Evolutionary conservation across 331 rosid species (phyloP), one percentile per base, ranked within the genome.

Genomic region (Rosa hybrid): DNA sequence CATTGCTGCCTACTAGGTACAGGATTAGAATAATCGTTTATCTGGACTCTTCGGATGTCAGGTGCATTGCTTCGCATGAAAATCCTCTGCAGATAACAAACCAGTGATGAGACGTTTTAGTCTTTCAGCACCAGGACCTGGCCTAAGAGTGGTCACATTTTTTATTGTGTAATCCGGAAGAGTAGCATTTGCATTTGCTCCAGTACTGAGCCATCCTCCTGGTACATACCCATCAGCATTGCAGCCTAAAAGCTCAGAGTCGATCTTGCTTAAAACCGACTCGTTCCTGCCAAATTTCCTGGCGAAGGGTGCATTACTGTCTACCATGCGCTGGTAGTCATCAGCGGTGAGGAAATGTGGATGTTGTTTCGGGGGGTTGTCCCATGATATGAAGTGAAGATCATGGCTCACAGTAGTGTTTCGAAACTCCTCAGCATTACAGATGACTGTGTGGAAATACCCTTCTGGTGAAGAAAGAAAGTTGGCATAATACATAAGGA

Each of bases 311-410:
- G 98, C 93, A 45, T 94, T 88, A 84, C 98, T 94, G 48, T 87
- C 96, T 34, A 90, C 90, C 98, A 94, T 90, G 46, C 81, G 75
- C 71, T 80, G 77, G 81, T 84, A 91, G 87, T 94, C 91, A 42
- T 82, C 27, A 8, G 4, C 62, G 5, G 92, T 81, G 62, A 94
- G 98, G 82, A 86, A 94, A 77, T 92, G 98, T 0, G 98, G 98
- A 71, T 94, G 98, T 79, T 94, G 98, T 71, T 94, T 92, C 1
- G 98, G 98, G 73, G 98, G 98, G 74, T 84, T 94, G 87, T 94
- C 98, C 98, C 98, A 94, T 48, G 98, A 92, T 87, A 94, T 94
- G 89, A 91, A 94, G 82, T 94, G 98, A 50, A 94, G 98, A 80
- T 94, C 98, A 76, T 94, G 98, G 89, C 89, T 92, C 67, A 92